Evolutionary conservation across 306 rosid genomes (phyloP).

Genomic region (Acacia melanoxylon): DNA sequence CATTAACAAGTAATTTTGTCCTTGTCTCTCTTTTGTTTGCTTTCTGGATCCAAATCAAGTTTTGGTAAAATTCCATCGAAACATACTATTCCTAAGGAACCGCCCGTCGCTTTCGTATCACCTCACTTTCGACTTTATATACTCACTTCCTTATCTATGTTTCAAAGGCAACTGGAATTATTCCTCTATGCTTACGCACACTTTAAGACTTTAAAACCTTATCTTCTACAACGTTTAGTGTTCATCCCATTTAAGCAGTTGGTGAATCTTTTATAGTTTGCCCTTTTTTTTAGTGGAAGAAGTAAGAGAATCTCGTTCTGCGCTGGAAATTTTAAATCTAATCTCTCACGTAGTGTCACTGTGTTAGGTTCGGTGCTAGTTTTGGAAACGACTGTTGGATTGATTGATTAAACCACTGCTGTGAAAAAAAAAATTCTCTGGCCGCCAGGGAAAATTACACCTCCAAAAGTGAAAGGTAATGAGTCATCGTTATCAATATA

Average conservation of each 20-base stretch:
- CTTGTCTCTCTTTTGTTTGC: conserved; percentile 1
- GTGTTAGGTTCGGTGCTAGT: background rate
- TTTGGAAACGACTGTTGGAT: background rate
- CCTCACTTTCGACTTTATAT: background rate
- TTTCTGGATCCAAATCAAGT: conserved; percentile 2
- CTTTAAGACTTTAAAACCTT: background rate
- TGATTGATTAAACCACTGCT: background rate
- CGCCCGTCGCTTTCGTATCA: background rate
- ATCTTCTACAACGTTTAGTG: background rate
- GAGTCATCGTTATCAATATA: background rate
- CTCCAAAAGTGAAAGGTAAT: background rate
- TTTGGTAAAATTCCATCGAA: conserved; percentile 29
- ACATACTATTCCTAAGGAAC: conserved; percentile 16
- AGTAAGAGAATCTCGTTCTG: background rate
- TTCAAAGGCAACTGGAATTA: conserved; percentile 8
- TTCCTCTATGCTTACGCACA: conserved; percentile 11
- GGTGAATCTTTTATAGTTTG: background rate
- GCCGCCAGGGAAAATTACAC: background rate
- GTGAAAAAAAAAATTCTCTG: background rate
- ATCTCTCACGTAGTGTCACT: background rate
- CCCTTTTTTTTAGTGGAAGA: background rate
- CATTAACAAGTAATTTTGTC: conserved; percentile 8
- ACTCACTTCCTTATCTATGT: conserved; percentile 17
- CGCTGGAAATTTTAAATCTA: background rate
- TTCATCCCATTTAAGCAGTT: background rate